Conservation (phyloP, 805 yeast species). For the Candida boleticola region DNA sequence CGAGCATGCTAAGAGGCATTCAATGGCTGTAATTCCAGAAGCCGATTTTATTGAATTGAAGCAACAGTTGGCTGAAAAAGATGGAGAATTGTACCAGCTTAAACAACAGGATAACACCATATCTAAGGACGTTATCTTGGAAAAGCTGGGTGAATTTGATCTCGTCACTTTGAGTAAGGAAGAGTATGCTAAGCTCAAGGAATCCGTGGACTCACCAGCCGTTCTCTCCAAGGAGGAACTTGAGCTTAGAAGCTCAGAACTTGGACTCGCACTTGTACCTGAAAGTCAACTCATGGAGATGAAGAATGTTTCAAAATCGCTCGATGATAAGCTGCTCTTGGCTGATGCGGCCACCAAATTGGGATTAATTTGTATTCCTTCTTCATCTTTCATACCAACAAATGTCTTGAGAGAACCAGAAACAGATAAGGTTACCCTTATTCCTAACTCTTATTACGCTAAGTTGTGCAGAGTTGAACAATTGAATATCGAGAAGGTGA, state of each 20-base stretch:
- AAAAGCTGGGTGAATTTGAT: slow-evolving; percentile 29
- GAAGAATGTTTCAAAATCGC: slow-evolving; percentile 19
- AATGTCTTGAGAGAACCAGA: slow-evolving; percentile 57
- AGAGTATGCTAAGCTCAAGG: slow-evolving; percentile 28
- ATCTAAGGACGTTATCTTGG: slow-evolving; percentile 22
- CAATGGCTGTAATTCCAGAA: slow-evolving; percentile 25
- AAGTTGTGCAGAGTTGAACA: slow-evolving; percentile 48
- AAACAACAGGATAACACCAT: slow-evolving; percentile 7
- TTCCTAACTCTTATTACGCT: slow-evolving; percentile 64
- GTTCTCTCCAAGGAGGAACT: slow-evolving; percentile 2
- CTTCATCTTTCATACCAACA: slow-evolving; percentile 59
- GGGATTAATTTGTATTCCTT: slow-evolving; percentile 57
- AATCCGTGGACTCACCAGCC: neutral
- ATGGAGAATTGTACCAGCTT: slow-evolving; percentile 24
- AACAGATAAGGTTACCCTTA: slow-evolving; percentile 53
- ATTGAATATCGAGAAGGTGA: slow-evolving; percentile 42
- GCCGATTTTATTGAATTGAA: slow-evolving; percentile 22
- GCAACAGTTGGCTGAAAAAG: slow-evolving; percentile 29
- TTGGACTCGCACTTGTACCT: slow-evolving; percentile 33
- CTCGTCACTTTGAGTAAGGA: slow-evolving; percentile 27
- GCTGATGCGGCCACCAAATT: slow-evolving; percentile 39
- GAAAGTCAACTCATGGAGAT: slow-evolving; percentile 17
- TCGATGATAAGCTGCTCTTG: slow-evolving; percentile 23
- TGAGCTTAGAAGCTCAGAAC: slow-evolving; percentile 23
- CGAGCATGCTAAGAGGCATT: slow-evolving; percentile 18